Conservation (phyloP, 2,329 filamentous ascomycete species). For the Juglanconis oblonga region DNA sequence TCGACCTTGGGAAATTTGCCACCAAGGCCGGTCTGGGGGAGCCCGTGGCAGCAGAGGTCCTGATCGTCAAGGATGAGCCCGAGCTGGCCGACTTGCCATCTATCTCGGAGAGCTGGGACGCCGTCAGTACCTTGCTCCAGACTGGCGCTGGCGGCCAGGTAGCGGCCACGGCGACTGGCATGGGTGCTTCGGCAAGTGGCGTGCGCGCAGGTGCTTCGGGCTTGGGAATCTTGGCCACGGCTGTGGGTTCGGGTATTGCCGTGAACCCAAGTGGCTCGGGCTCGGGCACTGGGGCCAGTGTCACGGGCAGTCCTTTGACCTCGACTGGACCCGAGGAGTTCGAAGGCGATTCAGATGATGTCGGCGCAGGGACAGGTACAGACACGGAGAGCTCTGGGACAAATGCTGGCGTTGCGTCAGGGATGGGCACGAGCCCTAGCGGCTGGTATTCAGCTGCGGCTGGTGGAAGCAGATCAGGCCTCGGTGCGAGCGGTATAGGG, state of each 20-base stretch:
- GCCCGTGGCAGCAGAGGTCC: constrained; percentile 13
- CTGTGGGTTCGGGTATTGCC: not conserved
- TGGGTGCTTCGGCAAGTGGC: not conserved
- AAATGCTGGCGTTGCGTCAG: not conserved
- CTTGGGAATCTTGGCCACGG: not conserved
- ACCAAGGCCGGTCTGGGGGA: constrained; percentile 12
- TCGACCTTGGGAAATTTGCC: constrained; percentile 14
- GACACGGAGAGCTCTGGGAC: not conserved
- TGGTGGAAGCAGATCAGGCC: not conserved
- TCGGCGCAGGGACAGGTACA: not conserved
- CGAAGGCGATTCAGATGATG: not conserved
- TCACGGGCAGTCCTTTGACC: not conserved
- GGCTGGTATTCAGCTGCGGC: not conserved
- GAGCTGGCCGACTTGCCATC: not conserved
- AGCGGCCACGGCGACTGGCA: not conserved
- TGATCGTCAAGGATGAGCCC: constrained; percentile 12
- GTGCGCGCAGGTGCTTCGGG: not conserved
- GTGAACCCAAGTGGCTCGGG: not conserved
- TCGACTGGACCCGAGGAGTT: not conserved
- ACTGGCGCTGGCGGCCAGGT: constrained; percentile 1
- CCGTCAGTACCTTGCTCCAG: constrained; percentile 9
- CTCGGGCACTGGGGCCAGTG: not conserved
- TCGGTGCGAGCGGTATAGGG: not conserved
- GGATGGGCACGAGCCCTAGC: not conserved
- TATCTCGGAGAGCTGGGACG: constrained; percentile 7